Base-by-base conservation (phyloP, 2,329 filamentous ascomycete genomes). In the Curvularia hawaiiensis region DNA sequence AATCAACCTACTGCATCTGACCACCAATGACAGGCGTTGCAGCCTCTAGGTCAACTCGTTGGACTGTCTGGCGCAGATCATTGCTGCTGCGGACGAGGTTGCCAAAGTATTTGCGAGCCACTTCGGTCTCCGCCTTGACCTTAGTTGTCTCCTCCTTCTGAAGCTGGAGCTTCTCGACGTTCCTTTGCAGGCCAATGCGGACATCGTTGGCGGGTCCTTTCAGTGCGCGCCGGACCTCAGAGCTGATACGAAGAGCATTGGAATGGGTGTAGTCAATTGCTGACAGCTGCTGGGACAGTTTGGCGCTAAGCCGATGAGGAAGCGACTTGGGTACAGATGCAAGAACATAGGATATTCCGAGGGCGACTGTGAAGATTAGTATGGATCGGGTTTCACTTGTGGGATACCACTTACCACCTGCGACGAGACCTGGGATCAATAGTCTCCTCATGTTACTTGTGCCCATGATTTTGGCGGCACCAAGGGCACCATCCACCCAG, bases 201-300 rank as follows among this genome's bases (percentile, higher is more conserved):
- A 99, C 85, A 68, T 92, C 92, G 70, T 94, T 90, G 1, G 93
- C 91, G 0, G 95, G 95, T 68, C 90, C 88, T 58, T 91, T 91
- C 39, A 99, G 85, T 9, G 97, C 92, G 73, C 92, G 91, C 65
- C 94, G 91, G 41, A 97, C 92, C 53, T 96, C 90, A 26, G 86
- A 84, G 22, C 91, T 89, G 70, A 99, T 96, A 52, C 95, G 90
- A 18, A 85, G 82, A 44, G 92, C 87, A 79, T 99, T 99, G 64
- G 86, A 79, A 77, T 99, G 95, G 1, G 95, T 91, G 73, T 98
- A 99, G 79, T 99, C 95, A 71, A 97, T 87, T 18, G 90, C 85
- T 8, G 85, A 80, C 38, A 99, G 87, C 69, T 92, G 91, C 31
- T 86, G 81, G 2, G 92, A 89, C 57, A 99, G 90, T 79, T 98